phyloP scores from a whole-genome alignment of 768 basidiomycete genomes.

The Baorangia bicolor region DNA sequence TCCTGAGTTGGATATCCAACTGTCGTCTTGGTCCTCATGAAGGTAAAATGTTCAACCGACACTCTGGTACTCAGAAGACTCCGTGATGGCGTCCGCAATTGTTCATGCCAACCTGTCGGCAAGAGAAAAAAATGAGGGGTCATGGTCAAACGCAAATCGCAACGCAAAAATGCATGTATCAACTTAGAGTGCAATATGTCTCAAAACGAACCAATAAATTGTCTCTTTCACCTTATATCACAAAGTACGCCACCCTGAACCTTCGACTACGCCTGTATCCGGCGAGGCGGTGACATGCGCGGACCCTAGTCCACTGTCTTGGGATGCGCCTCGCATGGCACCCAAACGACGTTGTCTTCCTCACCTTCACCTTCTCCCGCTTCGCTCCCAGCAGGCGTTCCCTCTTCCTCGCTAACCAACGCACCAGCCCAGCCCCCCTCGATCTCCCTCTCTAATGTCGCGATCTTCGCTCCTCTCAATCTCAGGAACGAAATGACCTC shows the following conservation, averaged over 20 bases:
- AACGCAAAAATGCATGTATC: not conserved
- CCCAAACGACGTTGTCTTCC: slow-evolving; percentile 36
- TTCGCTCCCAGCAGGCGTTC: slow-evolving; percentile 24
- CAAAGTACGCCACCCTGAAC: slow-evolving; percentile 17
- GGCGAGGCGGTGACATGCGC: slow-evolving; percentile 7
- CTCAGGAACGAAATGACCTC: slow-evolving; percentile 77
- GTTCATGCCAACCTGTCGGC: slow-evolving; percentile 4
- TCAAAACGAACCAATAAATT: slow-evolving; percentile 9
- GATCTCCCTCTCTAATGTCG: slow-evolving; percentile 42
- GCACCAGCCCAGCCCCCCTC: slow-evolving; percentile 70
- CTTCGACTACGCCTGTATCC: slow-evolving; percentile 1
- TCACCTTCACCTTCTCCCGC: slow-evolving; percentile 22
- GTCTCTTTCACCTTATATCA: slow-evolving; percentile 10
- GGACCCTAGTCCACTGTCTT: slow-evolving; percentile 15
- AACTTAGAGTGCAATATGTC: slow-evolving; percentile 15
- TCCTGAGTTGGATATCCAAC: slow-evolving; percentile 3
- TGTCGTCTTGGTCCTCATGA: slow-evolving; percentile 5
- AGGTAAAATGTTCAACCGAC: slow-evolving; percentile 15
- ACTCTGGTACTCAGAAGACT: slow-evolving; percentile 7
- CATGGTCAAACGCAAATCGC: slow-evolving; percentile 14
- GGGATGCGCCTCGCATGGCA: slow-evolving; percentile 17
- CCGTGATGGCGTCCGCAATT: slow-evolving; percentile 13
- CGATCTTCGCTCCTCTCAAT: slow-evolving; percentile 69
- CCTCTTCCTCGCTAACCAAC: slow-evolving; percentile 54
- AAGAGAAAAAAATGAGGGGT: not conserved